These are phyloP conservation scores for Pseudogymnoascus sp. DNA, from an alignment of 2,329 filamentous ascomycete species.

Conservation along the genomic window DNA sequence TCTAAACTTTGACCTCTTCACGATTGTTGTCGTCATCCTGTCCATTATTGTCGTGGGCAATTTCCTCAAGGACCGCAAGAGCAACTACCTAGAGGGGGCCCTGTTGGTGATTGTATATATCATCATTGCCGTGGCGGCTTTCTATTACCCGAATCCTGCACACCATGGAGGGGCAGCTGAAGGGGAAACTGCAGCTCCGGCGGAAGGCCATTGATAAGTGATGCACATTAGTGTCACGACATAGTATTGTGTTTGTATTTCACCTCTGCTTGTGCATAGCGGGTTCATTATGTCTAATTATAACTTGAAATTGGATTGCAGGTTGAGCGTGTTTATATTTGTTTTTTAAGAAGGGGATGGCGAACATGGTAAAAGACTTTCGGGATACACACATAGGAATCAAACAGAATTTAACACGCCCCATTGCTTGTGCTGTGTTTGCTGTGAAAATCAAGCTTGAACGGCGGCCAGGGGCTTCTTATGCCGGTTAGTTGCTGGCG, in stretches of 20 bases:
- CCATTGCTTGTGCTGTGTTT: neutral
- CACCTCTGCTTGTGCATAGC: neutral
- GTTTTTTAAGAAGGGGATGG: neutral
- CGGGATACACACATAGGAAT: neutral
- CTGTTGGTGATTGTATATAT: slow-evolving; percentile 67
- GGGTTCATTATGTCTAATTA: neutral
- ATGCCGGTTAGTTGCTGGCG: neutral
- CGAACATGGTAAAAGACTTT: neutral
- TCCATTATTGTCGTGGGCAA: slow-evolving; percentile 82
- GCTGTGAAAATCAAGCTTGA: neutral
- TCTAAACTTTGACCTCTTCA: slow-evolving; percentile 81
- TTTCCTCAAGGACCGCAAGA: slow-evolving; percentile 81
- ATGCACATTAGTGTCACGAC: neutral
- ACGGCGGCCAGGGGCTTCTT: neutral
- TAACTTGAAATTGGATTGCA: neutral
- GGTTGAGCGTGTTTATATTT: neutral
- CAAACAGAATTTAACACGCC: neutral
- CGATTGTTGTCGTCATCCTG: slow-evolving; percentile 73
- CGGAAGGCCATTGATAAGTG: neutral
- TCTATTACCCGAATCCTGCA: slow-evolving; percentile 47
- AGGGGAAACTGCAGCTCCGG: neutral
- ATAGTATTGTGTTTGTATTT: neutral
- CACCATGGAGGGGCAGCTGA: neutral
- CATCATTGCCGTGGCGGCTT: slow-evolving; percentile 53
- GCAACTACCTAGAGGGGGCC: slow-evolving; percentile 82